Evolutionary conservation across 1,284 basidiomycete species (phyloP), one percentile per base, ranked within the genome.

Genomic region (Inonotus obliquus): DNA sequence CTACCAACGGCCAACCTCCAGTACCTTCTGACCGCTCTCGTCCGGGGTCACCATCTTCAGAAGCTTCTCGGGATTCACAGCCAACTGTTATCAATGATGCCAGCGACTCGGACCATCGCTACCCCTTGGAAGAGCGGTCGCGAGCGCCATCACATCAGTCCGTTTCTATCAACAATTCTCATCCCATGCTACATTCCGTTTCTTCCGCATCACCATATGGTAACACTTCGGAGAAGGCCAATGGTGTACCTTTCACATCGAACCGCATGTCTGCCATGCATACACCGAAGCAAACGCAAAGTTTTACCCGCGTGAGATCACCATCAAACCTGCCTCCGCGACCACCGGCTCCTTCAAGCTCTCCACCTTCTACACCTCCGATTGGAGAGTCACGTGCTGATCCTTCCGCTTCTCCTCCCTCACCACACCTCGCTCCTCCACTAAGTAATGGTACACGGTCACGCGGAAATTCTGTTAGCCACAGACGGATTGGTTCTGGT

Each of bases 1-100:
- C 87, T 23, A 79, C 87, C 48, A 81, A 84, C 38, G 84, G 84
- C 27, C 83, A 88, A 69, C 81, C 86, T 13, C 79, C 83, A 13
- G 69, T 81, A 48, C 84, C 84, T 66, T 35, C 21, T 66, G 51
- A 17, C 4, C 51, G 19, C 51, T 77, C 65, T 68, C 69, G 52
- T 76, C 81, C 41, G 13, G 53, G 53, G 5, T 63, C 63, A n/a
- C 63, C 53, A n/a, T 57, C 54, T 9, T 47, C 63, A 37, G 60
- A 59, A 39, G 41, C 53, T 35, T 49, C 44, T 25, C 38, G 48
- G 25, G 58, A 60, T 29, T 55, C 54, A 11, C 62, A 55, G 27
- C 58, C 62, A 11, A 52, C 62, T 25, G 45, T 53, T 11, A 27
- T 35, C 4, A 49, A 63, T 53, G 59, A 52, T 51, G 29, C 44